Conservation (phyloP, 225 moss, liverwort and hornwort genomes). For the Ulota crispa region DNA sequence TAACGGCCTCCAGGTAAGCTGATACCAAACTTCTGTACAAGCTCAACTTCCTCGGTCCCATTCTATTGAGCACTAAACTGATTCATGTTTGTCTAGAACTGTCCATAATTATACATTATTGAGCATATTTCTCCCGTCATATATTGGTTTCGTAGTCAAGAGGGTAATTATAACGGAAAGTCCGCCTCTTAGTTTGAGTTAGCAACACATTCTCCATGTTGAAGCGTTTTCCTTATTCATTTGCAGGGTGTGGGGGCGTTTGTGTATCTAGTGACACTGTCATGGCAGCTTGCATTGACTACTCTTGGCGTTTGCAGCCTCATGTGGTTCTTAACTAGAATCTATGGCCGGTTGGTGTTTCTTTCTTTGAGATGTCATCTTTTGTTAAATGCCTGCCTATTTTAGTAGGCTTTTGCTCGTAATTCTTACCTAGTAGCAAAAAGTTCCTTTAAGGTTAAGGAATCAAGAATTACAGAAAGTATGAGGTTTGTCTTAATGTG, state of each 20-base stretch:
- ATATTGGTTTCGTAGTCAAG: background rate
- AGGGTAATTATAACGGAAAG: background rate
- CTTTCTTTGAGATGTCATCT: slow-evolving; percentile 9
- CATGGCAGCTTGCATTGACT: slow-evolving; percentile 90
- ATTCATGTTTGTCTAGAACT: background rate
- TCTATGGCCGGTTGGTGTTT: slow-evolving; percentile 79
- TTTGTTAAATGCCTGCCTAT: background rate
- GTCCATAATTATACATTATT: background rate
- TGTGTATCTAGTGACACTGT: slow-evolving; percentile 78
- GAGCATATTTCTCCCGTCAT: background rate
- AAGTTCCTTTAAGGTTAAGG: background rate
- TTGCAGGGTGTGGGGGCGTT: slow-evolving; percentile 86
- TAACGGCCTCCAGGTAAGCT: slow-evolving; percentile 82
- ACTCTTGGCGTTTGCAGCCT: slow-evolving; percentile 78
- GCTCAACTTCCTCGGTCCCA: background rate
- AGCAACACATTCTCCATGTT: slow-evolving; percentile 17
- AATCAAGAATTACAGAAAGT: background rate
- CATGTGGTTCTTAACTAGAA: slow-evolving; percentile 82
- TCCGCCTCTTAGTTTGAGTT: background rate
- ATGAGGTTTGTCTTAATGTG: background rate
- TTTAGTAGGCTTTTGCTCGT: background rate
- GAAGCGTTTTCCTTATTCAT: slow-evolving; percentile 8
- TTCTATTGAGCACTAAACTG: background rate
- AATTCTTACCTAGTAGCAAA: background rate
- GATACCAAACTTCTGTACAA: slow-evolving; percentile 1